These are phyloP conservation scores for Tulasnella sp. DNA, from an alignment of 768 basidiomycete species.

Conservation along the genomic window DNA sequence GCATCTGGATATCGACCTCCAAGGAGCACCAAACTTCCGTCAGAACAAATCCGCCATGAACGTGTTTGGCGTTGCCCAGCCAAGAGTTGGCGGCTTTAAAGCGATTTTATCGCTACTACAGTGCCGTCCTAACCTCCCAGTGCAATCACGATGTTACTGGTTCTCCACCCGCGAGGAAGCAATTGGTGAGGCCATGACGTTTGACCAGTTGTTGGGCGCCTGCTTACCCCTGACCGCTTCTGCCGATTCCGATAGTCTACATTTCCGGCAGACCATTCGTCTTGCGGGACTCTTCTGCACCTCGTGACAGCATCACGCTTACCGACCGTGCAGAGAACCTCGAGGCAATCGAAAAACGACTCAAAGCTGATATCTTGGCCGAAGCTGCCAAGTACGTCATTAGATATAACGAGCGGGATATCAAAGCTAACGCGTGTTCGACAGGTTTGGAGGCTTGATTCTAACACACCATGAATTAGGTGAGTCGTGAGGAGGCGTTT, in stretches of 20 bases:
- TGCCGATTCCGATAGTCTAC: slow-evolving; percentile 41
- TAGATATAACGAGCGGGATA: not conserved
- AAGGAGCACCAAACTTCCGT: slow-evolving; percentile 93
- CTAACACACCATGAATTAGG: slow-evolving; percentile 90
- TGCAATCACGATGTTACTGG: slow-evolving; percentile 61
- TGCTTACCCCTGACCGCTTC: not conserved
- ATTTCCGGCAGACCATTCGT: slow-evolving; percentile 91
- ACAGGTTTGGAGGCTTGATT: slow-evolving; percentile 76
- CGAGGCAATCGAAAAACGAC: slow-evolving; percentile 77
- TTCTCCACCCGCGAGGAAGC: slow-evolving; percentile 96
- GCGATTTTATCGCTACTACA: slow-evolving; percentile 79
- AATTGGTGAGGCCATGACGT: slow-evolving; percentile 45
- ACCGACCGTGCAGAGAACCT: slow-evolving; percentile 92
- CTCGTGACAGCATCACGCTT: slow-evolving; percentile 60
- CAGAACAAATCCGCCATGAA: slow-evolving; percentile 68
- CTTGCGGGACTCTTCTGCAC: slow-evolving; percentile 73
- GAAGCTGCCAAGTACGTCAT: slow-evolving; percentile 55
- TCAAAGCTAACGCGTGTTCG: not conserved
- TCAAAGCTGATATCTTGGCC: slow-evolving; percentile 83
- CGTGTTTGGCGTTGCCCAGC: slow-evolving; percentile 92
- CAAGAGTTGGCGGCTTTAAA: slow-evolving; percentile 79
- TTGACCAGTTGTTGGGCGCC: not conserved
- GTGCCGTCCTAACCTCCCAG: slow-evolving; percentile 47
- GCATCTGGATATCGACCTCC: slow-evolving; percentile 80
- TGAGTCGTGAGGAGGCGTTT: slow-evolving; percentile 27